Conservation (phyloP, 306 rosid genomes). For the Acacia acuminata region DNA sequence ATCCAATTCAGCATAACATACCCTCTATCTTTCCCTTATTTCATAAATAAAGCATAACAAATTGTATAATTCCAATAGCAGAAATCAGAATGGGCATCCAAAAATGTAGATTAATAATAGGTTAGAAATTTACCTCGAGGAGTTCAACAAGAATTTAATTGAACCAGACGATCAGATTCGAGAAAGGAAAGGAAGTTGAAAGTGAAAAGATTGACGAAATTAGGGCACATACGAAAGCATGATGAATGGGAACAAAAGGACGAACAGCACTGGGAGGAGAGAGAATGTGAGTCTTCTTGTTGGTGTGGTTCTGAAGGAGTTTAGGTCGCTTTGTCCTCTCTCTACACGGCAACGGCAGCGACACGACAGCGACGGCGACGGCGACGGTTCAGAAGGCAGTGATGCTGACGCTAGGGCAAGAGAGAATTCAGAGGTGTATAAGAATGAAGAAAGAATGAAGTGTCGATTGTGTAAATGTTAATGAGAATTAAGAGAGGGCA, state of each 20-base stretch:
- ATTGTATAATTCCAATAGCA: background rate
- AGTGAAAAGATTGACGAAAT: background rate
- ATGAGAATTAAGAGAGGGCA: no score
- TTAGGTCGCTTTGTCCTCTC: background rate
- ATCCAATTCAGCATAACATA: slow-evolving; percentile 5
- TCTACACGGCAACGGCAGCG: no score
- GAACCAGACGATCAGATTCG: background rate
- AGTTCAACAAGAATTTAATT: background rate
- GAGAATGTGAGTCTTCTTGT: background rate
- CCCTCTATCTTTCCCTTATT: slow-evolving; percentile 2
- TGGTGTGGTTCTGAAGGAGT: background rate
- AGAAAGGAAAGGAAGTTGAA: background rate
- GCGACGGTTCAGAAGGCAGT: no score
- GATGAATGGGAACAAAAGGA: background rate
- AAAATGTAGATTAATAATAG: background rate
- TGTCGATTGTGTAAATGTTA: no score
- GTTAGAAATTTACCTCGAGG: background rate
- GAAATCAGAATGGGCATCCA: background rate
- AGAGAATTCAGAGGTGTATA: no score
- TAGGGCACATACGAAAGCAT: background rate
- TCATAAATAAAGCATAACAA: background rate
- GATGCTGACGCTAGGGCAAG: no score
- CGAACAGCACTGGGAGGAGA: background rate
- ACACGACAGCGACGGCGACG: no score
- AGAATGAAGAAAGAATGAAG: no score